Base-by-base conservation (phyloP, 257 asterid genomes). In the Avicennia marina region DNA sequence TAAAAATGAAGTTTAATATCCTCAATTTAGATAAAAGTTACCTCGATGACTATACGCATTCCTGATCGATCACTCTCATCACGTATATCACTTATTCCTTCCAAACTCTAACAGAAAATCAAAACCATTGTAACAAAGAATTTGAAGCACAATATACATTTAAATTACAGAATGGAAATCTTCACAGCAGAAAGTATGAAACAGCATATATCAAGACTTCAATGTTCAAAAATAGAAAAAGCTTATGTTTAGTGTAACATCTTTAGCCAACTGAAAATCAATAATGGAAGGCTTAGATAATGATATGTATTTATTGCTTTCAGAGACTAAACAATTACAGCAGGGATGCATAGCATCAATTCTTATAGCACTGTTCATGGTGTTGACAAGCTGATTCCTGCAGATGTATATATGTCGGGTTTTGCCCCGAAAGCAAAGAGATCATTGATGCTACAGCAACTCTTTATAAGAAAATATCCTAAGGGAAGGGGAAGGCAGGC, bases 21-120 rank as follows among this genome's bases (percentile, higher is more conserved):
- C 54, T 12, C 63, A 58, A 40, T n/a, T 55, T 9, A 31, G 38
- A 62, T 20, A 58, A 53, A 45, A 64, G 11, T 60, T 84, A 89
- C 98, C 98, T 93, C 98, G 67, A 93, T 82, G 68, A 93, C 97
- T 52, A 93, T 59, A 15, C 97, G 97, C 97, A 93, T 89, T 39
- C 98, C 98, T 45, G 87, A 73, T 59, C 98, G 88, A 71, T 93
- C 97, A 80, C 98, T 93, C 86, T 93, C 98, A 77, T 93, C 98
- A 4, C 98, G 97, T 65, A 93, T 86, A 70, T 89, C 98, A 74
- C 94, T 93, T 67, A 93, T 84, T 43, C 98, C 98, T 77, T 93
- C 97, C 84, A 93, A 74, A 63, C 11, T 74, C 98, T 93, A 57
- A 39, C 38, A 75, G 64, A 70, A 66, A 17, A n/a, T n/a, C n/a